Base-by-base conservation (phyloP, 768 basidiomycete genomes). In the Leccinum olivaceopallidum region DNA sequence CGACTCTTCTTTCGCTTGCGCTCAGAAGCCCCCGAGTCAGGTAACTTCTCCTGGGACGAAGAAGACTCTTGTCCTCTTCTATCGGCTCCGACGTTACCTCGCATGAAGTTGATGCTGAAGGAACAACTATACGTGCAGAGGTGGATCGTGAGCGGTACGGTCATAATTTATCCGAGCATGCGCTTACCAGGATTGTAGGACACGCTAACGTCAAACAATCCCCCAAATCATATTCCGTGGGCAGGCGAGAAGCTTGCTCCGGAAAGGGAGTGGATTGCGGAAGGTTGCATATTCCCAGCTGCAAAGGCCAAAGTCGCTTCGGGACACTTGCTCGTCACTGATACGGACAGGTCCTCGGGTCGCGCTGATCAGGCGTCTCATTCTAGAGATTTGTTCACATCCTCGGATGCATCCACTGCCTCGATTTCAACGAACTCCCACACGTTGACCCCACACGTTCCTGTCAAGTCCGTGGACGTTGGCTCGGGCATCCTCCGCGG, bases 81-180 rank as follows among this genome's bases (percentile, higher is more conserved):
- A 53, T 71, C 76, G 12, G 64, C 67, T 22, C 77, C 76, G 16
- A 78, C 76, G 4, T 50, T 61, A n/a, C 75, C 77, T 22, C 76
- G 77, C 47, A 67, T 78, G 68, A 73, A 69, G 32, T 26, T 70
- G 62, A 67, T 77, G 69, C 64, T 78, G 34, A 69, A 64, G 62
- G 77, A 78, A 60, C 69, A 62, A 6, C 56, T 78, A 24, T 76
- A 71, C 48, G 68, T 78, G 26, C 65, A 67, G 48, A 67, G 63
- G 37, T 78, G 77, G 77, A 59, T 67, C 54, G 77, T 78, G 60
- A 65, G 77, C 67, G 18, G 3, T 47, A 49, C 39, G 49, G 39
- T 56, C 32, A 2, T 57, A 10, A 53, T 48, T 18, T 53, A 3
- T 39, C 24, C 56, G 37, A 24, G 8, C 22, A 22, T 44, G 28